Evolutionary conservation across 1,284 basidiomycete species (phyloP), one percentile per base, ranked within the genome.

Genomic region (Ustilago sp.): DNA sequence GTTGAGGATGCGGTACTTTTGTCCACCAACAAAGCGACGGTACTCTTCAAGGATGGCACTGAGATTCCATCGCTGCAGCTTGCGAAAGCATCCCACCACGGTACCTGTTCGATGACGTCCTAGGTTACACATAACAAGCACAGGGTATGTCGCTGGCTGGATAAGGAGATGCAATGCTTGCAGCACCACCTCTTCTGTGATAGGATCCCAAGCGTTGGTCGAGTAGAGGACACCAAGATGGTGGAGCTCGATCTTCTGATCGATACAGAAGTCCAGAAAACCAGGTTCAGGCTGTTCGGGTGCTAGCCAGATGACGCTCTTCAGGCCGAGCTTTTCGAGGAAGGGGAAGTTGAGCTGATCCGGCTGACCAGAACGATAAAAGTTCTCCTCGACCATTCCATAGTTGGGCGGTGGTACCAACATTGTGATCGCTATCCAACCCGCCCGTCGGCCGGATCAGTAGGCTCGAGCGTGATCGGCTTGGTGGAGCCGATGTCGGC

Each of bases 321-420:
- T 86, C 50, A 89, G 80, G 8, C 86, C 82, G 23, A 89, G 86
- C 74, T 88, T 88, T 77, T 89, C 88, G 34, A 89, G 81, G 64
- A 89, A 89, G 1, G 88, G 88, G 69, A 89, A 88, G 82, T 89
- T 89, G 74, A 89, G 86, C 72, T 88, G 88, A 50, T 88, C 88
- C 1, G 89, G 88, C 76, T 89, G 88, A 9, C 88, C 88, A 17
- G 88, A 88, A 3, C 88, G 85, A 70, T 88, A 89, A 62, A 89
- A 88, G 50, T 87, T 87, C 83, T 89, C 88, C 80, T 89, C 88
- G 58, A 89, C 88, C 77, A 88, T 84, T 38, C 88, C 88, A 64
- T 88, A 89, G 80, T 89, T 88, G 66, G 88, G 87, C 12, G 88
- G 88, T 35, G 88, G 88, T 19, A 89, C 88, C 85, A 87, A 74